phyloP scores from a whole-genome alignment of 345 rosid genomes.

The Corymbia maculata region DNA sequence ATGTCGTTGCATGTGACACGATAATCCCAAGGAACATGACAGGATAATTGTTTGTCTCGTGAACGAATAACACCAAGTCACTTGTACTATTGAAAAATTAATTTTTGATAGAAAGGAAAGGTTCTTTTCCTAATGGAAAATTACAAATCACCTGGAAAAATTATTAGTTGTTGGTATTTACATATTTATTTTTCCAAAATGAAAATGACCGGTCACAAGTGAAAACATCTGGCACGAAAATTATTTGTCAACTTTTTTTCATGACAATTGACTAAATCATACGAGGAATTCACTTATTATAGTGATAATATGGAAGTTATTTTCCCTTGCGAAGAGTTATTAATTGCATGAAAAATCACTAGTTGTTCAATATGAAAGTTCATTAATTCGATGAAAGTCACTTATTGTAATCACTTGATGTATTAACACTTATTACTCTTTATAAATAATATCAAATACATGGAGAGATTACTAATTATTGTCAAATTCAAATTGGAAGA shows the following conservation, averaged over 20 bases:
- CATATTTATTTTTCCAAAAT: background rate
- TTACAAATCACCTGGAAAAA: background rate
- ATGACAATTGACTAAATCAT: background rate
- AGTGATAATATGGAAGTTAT: rapidly evolving
- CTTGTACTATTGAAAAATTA: background rate
- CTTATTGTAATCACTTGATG: background rate
- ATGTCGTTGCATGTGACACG: background rate
- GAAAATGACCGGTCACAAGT: background rate
- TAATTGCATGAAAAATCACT: background rate
- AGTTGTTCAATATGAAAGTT: background rate
- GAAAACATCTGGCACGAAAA: background rate
- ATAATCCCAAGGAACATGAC: background rate
- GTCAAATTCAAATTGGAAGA: too few species aligned
- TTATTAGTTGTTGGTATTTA: background rate
- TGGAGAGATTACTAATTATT: background rate
- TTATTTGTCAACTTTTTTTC: background rate
- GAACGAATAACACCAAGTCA: background rate
- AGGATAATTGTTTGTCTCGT: background rate
- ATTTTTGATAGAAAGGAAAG: background rate
- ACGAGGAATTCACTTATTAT: background rate
- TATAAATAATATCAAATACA: background rate
- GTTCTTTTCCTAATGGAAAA: background rate
- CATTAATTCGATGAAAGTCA: background rate
- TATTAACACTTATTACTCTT: background rate
- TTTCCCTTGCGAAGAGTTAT: background rate